A percentile compares a stretch with the other conserved stretches of the same genome.
These are phyloP conservation scores for Russula dissimulans DNA, from an alignment of 768 basidiomycete species.

Conservation along the genomic window DNA sequence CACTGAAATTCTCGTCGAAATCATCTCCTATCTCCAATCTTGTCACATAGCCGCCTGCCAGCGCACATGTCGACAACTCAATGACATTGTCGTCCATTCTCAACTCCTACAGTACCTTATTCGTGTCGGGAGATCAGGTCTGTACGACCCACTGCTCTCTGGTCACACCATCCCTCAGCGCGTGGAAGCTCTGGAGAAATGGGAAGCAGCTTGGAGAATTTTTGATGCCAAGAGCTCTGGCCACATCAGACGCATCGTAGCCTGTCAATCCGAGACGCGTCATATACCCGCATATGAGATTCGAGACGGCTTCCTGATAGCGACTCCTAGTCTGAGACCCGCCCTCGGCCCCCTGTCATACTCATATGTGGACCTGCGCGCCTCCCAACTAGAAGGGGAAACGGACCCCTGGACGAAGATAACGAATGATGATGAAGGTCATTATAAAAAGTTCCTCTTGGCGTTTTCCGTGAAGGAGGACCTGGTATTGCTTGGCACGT, in stretches of 20 bases:
- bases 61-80: not conserved
- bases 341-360: not conserved
- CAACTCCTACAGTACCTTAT: not conserved
- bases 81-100: not conserved
- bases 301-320: not conserved
- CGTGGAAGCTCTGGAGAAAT: not conserved
- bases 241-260: not conserved
- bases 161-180: not conserved
- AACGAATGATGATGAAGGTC: not conserved
- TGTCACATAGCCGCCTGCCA: not conserved
- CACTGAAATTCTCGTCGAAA: too few relatives aligned
- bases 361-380: not conserved
- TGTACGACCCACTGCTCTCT: not conserved
- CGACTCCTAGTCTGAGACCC: not conserved
- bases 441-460: not conserved
- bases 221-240: not conserved
- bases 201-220: not conserved
- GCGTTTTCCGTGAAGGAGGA: not conserved
- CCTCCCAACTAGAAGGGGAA: not conserved
- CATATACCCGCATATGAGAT: not conserved
- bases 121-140: not conserved
- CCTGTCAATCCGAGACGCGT: not conserved
- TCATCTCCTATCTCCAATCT: not conserved
- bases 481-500: not conserved
- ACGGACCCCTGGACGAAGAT: not conserved